phyloP scores from a whole-genome alignment of 768 basidiomycete genomes.

The Pleurotus giganteus region DNA sequence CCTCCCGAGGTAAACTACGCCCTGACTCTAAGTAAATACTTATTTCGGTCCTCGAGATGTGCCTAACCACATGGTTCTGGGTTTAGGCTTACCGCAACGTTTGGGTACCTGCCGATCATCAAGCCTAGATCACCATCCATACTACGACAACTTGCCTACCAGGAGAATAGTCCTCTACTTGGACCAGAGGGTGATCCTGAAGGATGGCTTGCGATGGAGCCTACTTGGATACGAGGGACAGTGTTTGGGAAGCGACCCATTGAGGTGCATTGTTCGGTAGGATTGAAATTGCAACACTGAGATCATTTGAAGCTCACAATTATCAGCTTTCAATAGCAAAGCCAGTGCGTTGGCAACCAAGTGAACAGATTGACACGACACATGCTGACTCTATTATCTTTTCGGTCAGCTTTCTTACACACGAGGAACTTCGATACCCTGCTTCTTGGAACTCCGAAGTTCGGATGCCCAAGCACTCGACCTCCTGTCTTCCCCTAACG shows the following conservation, averaged over 20 bases:
- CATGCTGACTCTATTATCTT: neutral
- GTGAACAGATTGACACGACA: neutral
- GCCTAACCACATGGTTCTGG: neutral
- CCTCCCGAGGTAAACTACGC: conserved; percentile 29
- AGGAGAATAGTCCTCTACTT: conserved; percentile 29
- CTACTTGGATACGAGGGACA: conserved; percentile 25
- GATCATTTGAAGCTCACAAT: conserved; percentile 3
- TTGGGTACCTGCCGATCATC: conserved; percentile 32
- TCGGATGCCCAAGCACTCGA: conserved; percentile 33
- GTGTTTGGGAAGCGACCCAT: conserved; percentile 26
- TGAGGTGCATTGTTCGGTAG: conserved; percentile 31
- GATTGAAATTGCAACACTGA: conserved; percentile 12
- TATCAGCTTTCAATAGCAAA: conserved; percentile 36
- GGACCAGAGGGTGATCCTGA: conserved; percentile 37
- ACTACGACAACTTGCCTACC: conserved; percentile 34
- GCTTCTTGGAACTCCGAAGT: conserved; percentile 29
- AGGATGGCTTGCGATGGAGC: conserved; percentile 34
- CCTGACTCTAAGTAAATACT: conserved; percentile 31
- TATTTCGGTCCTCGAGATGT: neutral
- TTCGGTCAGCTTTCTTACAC: conserved; percentile 36
- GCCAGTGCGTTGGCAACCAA: conserved; percentile 27
- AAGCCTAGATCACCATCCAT: conserved; percentile 28
- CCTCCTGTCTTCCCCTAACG: conserved; percentile 29
- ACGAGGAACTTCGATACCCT: conserved; percentile 38
- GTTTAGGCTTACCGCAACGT: conserved; percentile 25